Conservation (phyloP, 2,329 filamentous ascomycete genomes). For the Plenodomus tracheiphilus region DNA sequence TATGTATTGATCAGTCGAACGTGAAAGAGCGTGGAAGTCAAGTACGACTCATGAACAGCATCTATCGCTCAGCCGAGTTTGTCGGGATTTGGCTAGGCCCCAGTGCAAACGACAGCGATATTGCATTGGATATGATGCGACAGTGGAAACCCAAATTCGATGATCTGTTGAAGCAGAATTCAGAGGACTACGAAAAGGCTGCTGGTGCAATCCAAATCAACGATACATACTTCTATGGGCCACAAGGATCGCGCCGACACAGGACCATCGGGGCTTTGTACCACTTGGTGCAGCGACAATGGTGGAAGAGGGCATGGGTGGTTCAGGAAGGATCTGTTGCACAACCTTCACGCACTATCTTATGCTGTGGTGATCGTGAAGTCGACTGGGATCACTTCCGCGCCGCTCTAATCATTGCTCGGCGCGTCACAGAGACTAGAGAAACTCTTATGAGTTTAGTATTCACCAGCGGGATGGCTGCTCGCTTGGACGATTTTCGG, state of each 20-base stretch:
- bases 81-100: constrained; percentile 11
- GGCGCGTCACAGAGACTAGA: too few relatives aligned
- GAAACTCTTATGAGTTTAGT: too few relatives aligned
- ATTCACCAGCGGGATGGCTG: too few relatives aligned
- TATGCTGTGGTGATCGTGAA: constrained; percentile 2
- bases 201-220: background rate
- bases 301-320: constrained; percentile 11
- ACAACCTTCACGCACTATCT: background rate
- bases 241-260: background rate
- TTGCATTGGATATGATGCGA: constrained; percentile 5
- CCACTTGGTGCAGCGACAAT: constrained; percentile 1
- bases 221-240: background rate
- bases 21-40: constrained; percentile 4
- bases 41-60: constrained; percentile 12
- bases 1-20: constrained; percentile 7
- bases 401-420: too few relatives aligned
- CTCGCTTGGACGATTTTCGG: too few relatives aligned
- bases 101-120: constrained; percentile 7
- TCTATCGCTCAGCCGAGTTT: constrained; percentile 9
- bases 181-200: background rate
- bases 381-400: constrained; percentile 1
- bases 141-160: background rate
- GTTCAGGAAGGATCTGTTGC: constrained; percentile 8
- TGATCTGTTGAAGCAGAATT: background rate
- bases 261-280: background rate